phyloP scores from a whole-genome alignment of 306 rosid species.

The Prunus campanulata region DNA sequence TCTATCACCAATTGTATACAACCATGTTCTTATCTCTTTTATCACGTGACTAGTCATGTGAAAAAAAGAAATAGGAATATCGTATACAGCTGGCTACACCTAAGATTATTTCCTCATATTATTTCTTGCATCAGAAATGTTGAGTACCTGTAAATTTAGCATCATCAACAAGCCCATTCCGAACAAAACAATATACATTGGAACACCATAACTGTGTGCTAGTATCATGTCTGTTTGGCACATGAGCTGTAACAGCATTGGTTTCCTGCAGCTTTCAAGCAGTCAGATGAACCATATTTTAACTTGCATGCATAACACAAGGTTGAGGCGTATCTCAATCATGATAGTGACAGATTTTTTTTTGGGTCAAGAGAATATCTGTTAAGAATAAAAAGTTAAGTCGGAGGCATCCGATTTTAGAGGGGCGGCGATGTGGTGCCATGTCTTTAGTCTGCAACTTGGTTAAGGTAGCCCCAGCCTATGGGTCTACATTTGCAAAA shows the following conservation, averaged over 20 bases:
- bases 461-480: slow-evolving; percentile 59
- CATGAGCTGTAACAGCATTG: not conserved
- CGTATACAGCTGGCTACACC: not conserved
- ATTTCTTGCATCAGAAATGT: not conserved
- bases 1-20: not conserved
- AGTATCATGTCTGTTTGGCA: not conserved
- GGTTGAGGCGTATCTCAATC: slow-evolving; percentile 8
- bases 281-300: not conserved
- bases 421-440: slow-evolving; percentile 53
- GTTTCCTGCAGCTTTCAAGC: not conserved
- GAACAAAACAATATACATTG: not conserved
- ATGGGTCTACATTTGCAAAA: slow-evolving; percentile 30
- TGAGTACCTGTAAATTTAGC: not conserved
- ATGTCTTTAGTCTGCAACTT: slow-evolving; percentile 58
- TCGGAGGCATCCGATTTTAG: slow-evolving; percentile 30
- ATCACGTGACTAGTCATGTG: not conserved
- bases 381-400: slow-evolving; percentile 28
- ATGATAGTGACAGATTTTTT: slow-evolving; percentile 18
- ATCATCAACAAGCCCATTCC: not conserved
- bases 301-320: not conserved
- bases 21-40: not conserved
- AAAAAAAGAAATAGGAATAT: not conserved
- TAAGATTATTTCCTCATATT: not conserved
- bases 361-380: slow-evolving; percentile 27
- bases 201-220: not conserved